Conservation (phyloP, 805 yeast genomes). For the Ogataea nonfermentans region DNA sequence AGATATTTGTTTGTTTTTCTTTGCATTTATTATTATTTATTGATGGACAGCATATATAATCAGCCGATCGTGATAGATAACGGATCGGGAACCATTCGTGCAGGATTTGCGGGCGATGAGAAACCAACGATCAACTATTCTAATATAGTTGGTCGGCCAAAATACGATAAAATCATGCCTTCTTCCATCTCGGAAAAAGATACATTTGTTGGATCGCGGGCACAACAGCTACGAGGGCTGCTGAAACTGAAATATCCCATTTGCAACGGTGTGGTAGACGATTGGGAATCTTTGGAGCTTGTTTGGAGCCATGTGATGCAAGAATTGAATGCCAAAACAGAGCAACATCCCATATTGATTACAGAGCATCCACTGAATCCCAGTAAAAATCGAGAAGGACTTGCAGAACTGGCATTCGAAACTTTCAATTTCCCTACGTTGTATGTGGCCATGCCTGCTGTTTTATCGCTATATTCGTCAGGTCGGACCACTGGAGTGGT, state of each 20-base stretch:
- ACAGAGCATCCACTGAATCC: slow-evolving; percentile 92
- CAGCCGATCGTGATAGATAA: slow-evolving; percentile 79
- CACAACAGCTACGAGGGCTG: slow-evolving; percentile 78
- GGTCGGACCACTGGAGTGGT: slow-evolving; percentile 92
- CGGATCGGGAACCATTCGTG: slow-evolving; percentile 82
- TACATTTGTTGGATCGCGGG: slow-evolving; percentile 69
- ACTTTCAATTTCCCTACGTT: slow-evolving; percentile 73
- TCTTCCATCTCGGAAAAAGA: slow-evolving; percentile 58
- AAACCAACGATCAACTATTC: slow-evolving; percentile 67
- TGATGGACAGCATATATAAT: slow-evolving; percentile 40
- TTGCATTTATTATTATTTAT: slow-evolving; percentile 4
- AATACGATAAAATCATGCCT: slow-evolving; percentile 74
- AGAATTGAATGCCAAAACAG: slow-evolving; percentile 47
- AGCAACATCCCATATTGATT: slow-evolving; percentile 82
- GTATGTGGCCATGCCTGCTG: slow-evolving; percentile 73
- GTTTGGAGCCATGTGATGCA: slow-evolving; percentile 69
- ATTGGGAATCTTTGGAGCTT: slow-evolving; percentile 86
- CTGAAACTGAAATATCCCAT: slow-evolving; percentile 69
- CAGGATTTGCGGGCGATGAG: slow-evolving; percentile 93
- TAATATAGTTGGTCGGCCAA: slow-evolving; percentile 73
- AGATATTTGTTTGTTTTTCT: slow-evolving; percentile 1
- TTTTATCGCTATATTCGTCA: slow-evolving; percentile 77
- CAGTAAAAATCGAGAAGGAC: slow-evolving; percentile 51
- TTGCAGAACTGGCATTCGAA: slow-evolving; percentile 69
- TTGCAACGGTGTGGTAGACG: slow-evolving; percentile 69